Percentiles rank a stretch among this genome's conserved stretches.
phyloP scores from a whole-genome alignment of 2,329 filamentous ascomycete species.

The Phaeoacremonium minimum region DNA sequence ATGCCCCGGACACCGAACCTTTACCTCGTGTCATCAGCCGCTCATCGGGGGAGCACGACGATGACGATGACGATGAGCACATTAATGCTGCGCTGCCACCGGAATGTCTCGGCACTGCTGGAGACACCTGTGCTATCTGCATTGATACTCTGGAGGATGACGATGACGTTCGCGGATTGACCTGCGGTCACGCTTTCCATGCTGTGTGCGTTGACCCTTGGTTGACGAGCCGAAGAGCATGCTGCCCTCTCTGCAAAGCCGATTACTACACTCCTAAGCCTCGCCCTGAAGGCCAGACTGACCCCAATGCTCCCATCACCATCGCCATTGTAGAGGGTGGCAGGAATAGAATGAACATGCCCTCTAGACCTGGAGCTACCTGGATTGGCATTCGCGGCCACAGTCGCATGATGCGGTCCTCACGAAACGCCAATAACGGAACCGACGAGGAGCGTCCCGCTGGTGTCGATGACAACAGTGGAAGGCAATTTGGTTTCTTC shows the following conservation, averaged over 20 bases:
- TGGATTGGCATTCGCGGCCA: conserved; percentile 29
- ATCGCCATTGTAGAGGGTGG: conserved; percentile 18
- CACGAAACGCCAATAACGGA: not conserved
- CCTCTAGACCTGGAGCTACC: conserved; percentile 31
- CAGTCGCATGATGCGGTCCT: conserved; percentile 5
- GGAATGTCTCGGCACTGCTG: conserved; percentile 75
- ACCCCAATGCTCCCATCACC: conserved; percentile 22
- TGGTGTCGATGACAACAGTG: not conserved
- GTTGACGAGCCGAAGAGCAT: conserved; percentile 89
- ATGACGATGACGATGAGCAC: conserved; percentile 73
- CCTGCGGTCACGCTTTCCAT: conserved; percentile 98
- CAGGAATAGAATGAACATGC: conserved; percentile 42
- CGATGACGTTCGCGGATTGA: conserved; percentile 88
- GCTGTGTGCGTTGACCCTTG: conserved; percentile 93
- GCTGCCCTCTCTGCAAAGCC: conserved; percentile 95
- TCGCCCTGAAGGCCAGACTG: conserved; percentile 48
- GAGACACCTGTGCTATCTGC: conserved; percentile 94
- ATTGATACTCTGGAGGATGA: conserved; percentile 92
- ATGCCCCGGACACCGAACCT: conserved; percentile 9
- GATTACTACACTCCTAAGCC: conserved; percentile 97
- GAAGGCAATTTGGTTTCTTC: not conserved
- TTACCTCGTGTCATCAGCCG: conserved; percentile 14
- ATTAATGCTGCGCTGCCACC: conserved; percentile 79
- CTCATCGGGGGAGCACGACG: conserved; percentile 46
- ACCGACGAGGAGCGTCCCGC: not conserved